Conservation (phyloP, 768 basidiomycete genomes). For the Clitopilus passeckerianus region DNA sequence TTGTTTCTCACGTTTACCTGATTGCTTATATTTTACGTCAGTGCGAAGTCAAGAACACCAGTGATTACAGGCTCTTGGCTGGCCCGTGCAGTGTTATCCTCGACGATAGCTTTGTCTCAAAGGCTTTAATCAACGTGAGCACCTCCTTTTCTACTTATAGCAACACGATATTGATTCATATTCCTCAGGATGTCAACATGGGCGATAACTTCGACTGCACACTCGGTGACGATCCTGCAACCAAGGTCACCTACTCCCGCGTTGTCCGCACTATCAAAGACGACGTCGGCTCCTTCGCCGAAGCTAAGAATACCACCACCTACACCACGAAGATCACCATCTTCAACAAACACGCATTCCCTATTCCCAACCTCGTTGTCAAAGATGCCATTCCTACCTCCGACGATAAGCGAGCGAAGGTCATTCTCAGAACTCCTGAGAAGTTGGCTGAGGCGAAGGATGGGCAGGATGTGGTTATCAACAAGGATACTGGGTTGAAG, state of each 20-base stretch:
- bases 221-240: conserved; percentile 42
- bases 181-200: conserved; percentile 36
- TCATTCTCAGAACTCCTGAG: conserved; percentile 41
- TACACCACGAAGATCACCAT: conserved; percentile 41
- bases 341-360: conserved; percentile 43
- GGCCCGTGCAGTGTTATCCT: conserved; percentile 52
- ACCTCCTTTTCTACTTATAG: background rate
- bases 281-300: conserved; percentile 36
- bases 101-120: conserved; percentile 54
- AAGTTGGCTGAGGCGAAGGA: conserved; percentile 41
- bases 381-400: conserved; percentile 40
- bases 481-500: conserved; percentile 20
- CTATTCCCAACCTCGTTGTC: conserved; percentile 37
- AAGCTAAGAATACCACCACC: conserved; percentile 36
- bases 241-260: conserved; percentile 41
- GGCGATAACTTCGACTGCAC: conserved; percentile 51
- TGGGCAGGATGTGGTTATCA: conserved; percentile 27
- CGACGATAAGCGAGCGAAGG: conserved; percentile 35
- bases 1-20: conserved; percentile 1
- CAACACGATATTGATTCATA: background rate
- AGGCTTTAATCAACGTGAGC: conserved; percentile 39
- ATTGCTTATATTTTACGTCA: conserved; percentile 11
- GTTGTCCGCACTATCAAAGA: conserved; percentile 29
- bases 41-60: conserved; percentile 52
- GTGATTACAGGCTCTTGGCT: conserved; percentile 50